Base-by-base conservation (phyloP, 441 rosid species). In the Jatropha multifida region DNA sequence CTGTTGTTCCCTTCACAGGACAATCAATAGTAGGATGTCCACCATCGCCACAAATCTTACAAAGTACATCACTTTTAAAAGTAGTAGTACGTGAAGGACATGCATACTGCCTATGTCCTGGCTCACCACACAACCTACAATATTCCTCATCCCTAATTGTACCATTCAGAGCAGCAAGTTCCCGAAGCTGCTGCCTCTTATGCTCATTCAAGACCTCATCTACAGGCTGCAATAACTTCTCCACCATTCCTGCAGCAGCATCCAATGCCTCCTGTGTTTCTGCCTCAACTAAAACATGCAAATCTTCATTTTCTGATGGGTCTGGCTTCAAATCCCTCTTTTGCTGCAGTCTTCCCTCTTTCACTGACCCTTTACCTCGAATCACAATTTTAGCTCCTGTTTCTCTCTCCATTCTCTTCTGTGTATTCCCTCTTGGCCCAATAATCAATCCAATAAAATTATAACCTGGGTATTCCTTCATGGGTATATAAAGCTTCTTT, bases 11-110 rank as follows among this genome's bases (percentile, higher is more conserved):
- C 73, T 89, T 94, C 77, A 97, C 92, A 1, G 97, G 98, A 74
- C 97, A 92, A 72, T 92, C 98, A 74, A 96, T 96, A 84, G 97
- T 96, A 73, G 99, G 99, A 69, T 96, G 99, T 58, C 99, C 98
- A 78, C 93, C 97, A 86, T 96, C 99, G 81, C 98, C 92, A 77
- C 99, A 94, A 23, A 92, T 93, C 90, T 94, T 96, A 79, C 99
- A 94, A 71, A 92, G 97, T 71, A 96, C 99, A 79, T 87, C 99
- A 83, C 97, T 92, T 79, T 96, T 92, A 77, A 96, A 96, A 8
- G 98, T 94, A 27, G 90, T 88, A 9, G 88, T 81, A 20, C 98
- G 93, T 2, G 99, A 92, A 38, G 99, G 97, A 75, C 98, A 94
- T 0, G 92, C 96, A 74, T 87, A 92, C 37, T 96, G 99, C 79